Base-by-base conservation (phyloP, 2,329 filamentous ascomycete genomes). In the Rhynchosporium secalis region DNA sequence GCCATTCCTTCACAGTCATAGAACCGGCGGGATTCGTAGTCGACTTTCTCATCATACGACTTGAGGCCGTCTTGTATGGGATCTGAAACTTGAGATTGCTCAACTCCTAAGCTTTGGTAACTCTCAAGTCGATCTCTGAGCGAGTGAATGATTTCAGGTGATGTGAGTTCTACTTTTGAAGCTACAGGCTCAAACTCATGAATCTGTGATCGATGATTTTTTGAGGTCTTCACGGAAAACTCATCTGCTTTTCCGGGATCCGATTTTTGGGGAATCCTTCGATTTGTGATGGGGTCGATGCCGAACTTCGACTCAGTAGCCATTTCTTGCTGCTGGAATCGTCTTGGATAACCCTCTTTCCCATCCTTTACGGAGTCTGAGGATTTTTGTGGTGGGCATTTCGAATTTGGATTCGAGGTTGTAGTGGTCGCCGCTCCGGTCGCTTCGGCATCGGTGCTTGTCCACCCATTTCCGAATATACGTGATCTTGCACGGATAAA, bases 241-340 rank as follows among this genome's bases (percentile, higher is more conserved):
- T 75, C 62, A 13, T 56, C 58, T 29, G 61, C 9, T 20, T 36
- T 36, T 4, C 20, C 36, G 26, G 33, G 5, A 9, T 31, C 3
- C 12, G 63, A 45, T 9, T 69, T 65, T 13, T 59, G 71, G 40
- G 61, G 65, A 3, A 83, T 76, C 63, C 79, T 83, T 40, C 82
- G 79, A 65, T 86, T 86, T 15, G 83, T 85, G 62, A 86, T 85
- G 3, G 84, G 83, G 61, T 86, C 83, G 48, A 86, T 85, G 26
- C 77, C 72, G 54, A 78, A 80, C 8, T 77, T 76, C 28, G 62
- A 36, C 31, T 65, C 60, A 6, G 57, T 15, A 5, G 26, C 33
- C 20, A 29, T 13, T 12, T 64, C 28, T 2, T 57, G 56, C 6
- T 36, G 40, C 26, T 59, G 48, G 47, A 65, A 63, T 10, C 56